Conservation (phyloP, 2,329 filamentous ascomycete species). For the Fusarium sp. region DNA sequence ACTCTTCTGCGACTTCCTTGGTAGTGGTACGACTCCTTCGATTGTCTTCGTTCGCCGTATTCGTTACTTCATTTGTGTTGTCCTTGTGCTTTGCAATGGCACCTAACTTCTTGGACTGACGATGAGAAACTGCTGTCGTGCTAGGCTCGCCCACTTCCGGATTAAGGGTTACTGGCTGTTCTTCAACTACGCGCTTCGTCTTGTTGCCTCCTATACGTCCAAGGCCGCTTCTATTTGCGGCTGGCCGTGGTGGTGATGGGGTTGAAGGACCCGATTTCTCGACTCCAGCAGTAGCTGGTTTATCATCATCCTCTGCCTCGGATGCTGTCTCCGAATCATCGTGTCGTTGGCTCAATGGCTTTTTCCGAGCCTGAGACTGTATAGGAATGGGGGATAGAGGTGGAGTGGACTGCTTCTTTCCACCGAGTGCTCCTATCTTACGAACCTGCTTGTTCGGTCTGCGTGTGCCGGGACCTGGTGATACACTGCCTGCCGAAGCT, state of each 20-base stretch:
- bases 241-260: slow-evolving; percentile 35
- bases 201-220: slow-evolving; percentile 53
- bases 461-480: slow-evolving; percentile 8
- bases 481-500: not conserved
- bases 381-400: slow-evolving; percentile 30
- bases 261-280: slow-evolving; percentile 28
- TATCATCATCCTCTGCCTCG: slow-evolving; percentile 48
- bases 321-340: slow-evolving; percentile 55
- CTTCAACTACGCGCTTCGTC: slow-evolving; percentile 25
- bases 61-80: not conserved
- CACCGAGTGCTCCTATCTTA: slow-evolving; percentile 49
- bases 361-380: not conserved
- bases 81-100: slow-evolving; percentile 46
- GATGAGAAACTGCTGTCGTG: slow-evolving; percentile 5
- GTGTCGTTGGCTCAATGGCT: slow-evolving; percentile 1
- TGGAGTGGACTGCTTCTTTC: slow-evolving; percentile 43
- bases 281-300: slow-evolving; percentile 35
- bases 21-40: slow-evolving; percentile 31
- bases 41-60: slow-evolving; percentile 24
- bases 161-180: slow-evolving; percentile 1
- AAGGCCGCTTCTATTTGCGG: slow-evolving; percentile 45
- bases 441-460: slow-evolving; percentile 26
- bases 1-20: slow-evolving; percentile 39
- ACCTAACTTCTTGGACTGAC: slow-evolving; percentile 43
- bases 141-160: slow-evolving; percentile 1